These are phyloP conservation scores for Wickerhamomyces mucosus DNA, from an alignment of 805 yeast genomes.

Conservation along the genomic window DNA sequence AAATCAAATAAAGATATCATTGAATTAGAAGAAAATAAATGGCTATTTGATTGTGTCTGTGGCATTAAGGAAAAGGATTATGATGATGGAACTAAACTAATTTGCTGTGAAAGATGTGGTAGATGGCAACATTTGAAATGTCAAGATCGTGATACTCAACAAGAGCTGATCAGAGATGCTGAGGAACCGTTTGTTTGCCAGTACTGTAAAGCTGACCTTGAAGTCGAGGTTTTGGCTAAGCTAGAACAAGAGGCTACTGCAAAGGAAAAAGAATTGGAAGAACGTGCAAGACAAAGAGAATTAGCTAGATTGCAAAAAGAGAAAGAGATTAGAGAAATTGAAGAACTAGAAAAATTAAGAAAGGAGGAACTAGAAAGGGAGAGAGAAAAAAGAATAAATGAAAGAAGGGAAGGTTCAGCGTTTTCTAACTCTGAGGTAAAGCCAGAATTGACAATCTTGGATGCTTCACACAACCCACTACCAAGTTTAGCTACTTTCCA, in stretches of 20 bases:
- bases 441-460: too few species aligned
- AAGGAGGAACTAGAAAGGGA: constrained; percentile 19
- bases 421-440: not conserved
- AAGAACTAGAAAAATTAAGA: constrained; percentile 16
- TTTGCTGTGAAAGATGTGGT: constrained; percentile 26
- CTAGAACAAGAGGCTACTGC: constrained; percentile 14
- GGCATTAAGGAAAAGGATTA: constrained; percentile 25
- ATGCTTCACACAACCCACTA: constrained; percentile 1
- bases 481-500: not conserved
- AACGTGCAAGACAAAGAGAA: constrained; percentile 16
- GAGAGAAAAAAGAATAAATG: constrained; percentile 11
- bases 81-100: constrained; percentile 27
- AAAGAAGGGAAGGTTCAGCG: constrained; percentile 5
- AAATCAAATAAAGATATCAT: constrained; percentile 7
- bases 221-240: constrained; percentile 12
- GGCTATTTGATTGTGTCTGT: constrained; percentile 30
- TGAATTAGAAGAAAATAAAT: constrained; percentile 26
- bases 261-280: constrained; percentile 9
- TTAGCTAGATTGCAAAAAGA: constrained; percentile 9
- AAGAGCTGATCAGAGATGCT: constrained; percentile 17
- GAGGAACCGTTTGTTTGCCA: constrained; percentile 20
- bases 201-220: constrained; percentile 21
- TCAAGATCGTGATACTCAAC: constrained; percentile 22
- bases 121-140: constrained; percentile 31
- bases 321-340: constrained; percentile 13